Percentiles rank a stretch among this genome's conserved stretches.
Evolutionary conservation across 1,284 basidiomycete genomes (phyloP).

Genomic region (Moniliella sp.): DNA sequence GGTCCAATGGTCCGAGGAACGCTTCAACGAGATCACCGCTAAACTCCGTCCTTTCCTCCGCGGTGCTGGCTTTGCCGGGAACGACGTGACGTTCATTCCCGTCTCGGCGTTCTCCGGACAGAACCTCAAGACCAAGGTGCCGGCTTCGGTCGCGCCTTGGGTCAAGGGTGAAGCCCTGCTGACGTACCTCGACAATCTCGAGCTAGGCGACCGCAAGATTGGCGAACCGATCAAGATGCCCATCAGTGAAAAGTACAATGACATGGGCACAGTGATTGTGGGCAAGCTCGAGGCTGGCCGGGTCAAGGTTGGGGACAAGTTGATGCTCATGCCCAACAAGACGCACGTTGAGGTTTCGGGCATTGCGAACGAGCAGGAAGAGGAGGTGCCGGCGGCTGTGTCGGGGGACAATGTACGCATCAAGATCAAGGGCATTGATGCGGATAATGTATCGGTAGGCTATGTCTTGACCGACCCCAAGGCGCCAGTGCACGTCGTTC

Average conservation of each 20-base stretch:
- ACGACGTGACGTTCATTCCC: slow-evolving; percentile 28
- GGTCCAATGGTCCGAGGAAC: slow-evolving; percentile 25
- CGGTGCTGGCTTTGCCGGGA: slow-evolving; percentile 24
- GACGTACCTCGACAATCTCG: slow-evolving; percentile 20
- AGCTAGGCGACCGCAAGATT: slow-evolving; percentile 28
- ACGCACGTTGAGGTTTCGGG: slow-evolving; percentile 20
- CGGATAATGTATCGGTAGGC: slow-evolving; percentile 26
- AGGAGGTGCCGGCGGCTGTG: slow-evolving; percentile 31
- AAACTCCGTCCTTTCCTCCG: slow-evolving; percentile 30
- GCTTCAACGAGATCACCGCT: slow-evolving; percentile 26
- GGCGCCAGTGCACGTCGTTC: slow-evolving; percentile 26
- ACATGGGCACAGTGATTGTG: slow-evolving; percentile 32
- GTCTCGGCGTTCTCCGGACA: slow-evolving; percentile 29
- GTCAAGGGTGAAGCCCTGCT: slow-evolving; percentile 25
- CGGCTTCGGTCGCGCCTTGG: slow-evolving; percentile 20
- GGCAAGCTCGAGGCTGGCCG: slow-evolving; percentile 31
- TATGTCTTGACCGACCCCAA: slow-evolving; percentile 22
- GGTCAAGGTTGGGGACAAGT: slow-evolving; percentile 22
- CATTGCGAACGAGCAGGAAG: slow-evolving; percentile 29
- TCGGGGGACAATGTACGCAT: slow-evolving; percentile 33
- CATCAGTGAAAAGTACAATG: slow-evolving; percentile 32
- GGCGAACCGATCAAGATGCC: slow-evolving; percentile 29
- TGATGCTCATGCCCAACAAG: slow-evolving; percentile 29
- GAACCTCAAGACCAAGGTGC: slow-evolving; percentile 30
- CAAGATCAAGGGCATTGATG: slow-evolving; percentile 29